Evolutionary conservation across 2,329 filamentous ascomycete genomes (phyloP), one percentile per base, ranked within the genome.

Genomic region (Aspergillus aculeatinus): DNA sequence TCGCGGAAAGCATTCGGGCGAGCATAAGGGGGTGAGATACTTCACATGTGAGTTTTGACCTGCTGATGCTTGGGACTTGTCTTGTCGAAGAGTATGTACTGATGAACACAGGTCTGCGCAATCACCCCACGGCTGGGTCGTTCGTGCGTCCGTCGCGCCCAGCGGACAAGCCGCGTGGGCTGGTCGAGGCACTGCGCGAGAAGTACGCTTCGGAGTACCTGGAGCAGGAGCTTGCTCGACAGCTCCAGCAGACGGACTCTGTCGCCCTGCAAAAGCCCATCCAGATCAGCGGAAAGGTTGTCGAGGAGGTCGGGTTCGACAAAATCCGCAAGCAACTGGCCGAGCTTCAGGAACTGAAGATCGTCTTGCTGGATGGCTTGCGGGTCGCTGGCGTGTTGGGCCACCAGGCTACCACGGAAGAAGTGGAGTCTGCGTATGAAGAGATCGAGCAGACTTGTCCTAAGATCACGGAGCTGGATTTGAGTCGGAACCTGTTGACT

Each of bases 301-400:
- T 91, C 5, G 90, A 98, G 77, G 94, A 98, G 77, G 86, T 98
- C 35, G 95, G 95, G 31, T 98, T 98, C 68, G 92, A 96, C 67
- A 97, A 97, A 81, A 91, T 97, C 66, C 86, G 89, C 48, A 84
- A 84, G 65, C 87, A 93, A 76, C 87, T 96, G 70, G 89, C 92
- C 5, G 69, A 89, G 70, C 81, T 98, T 33, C 81, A 88, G 57
- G 90, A 95, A 68, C 82, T 98, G 61, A 88, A 84, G 66, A 87
- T 93, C 58, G 87, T 96, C 53, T 86, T 98, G 44, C 81, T 99
- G 7, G 93, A 98, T 76, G 88, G 89, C 14, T 77, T 91, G 70
- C 81, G 85, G 54, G 83, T 98, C 19, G 67, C 65, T 12, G 76
- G 78, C 6, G 68, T 79, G 6, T 60, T 75, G 11, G 63, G 68